These are phyloP conservation scores for Calonectria pseudoturangicola DNA, from an alignment of 2,329 filamentous ascomycete species.

Conservation along the genomic window DNA sequence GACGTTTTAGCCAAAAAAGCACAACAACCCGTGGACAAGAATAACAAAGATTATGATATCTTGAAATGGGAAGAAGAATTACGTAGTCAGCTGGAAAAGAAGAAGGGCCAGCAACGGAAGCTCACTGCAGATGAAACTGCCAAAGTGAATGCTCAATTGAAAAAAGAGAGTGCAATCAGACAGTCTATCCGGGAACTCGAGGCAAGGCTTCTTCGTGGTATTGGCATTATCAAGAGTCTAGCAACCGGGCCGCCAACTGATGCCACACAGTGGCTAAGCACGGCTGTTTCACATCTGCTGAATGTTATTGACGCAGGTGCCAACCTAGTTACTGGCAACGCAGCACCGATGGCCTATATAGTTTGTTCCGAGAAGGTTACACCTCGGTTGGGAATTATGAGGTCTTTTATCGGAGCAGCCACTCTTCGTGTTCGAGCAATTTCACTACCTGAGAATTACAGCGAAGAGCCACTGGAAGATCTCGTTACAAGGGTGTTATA, in stretches of 20 bases:
- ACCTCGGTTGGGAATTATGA: slow-evolving; percentile 82
- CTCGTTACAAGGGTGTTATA: slow-evolving; percentile 93
- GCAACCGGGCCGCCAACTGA: slow-evolving; percentile 93
- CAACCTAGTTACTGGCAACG: slow-evolving; percentile 86
- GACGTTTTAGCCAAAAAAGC: slow-evolving; percentile 93
- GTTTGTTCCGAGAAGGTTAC: slow-evolving; percentile 85
- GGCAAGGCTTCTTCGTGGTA: slow-evolving; percentile 84
- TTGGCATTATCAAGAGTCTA: slow-evolving; percentile 89
- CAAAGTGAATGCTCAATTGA: slow-evolving; percentile 93
- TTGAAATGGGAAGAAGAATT: slow-evolving; percentile 98
- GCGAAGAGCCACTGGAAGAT: slow-evolving; percentile 87
- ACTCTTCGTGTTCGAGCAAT: slow-evolving; percentile 87
- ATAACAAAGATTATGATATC: slow-evolving; percentile 95
- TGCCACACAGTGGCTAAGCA: slow-evolving; percentile 89
- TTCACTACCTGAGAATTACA: slow-evolving; percentile 81
- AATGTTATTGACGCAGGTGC: slow-evolving; percentile 87
- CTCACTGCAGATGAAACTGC: slow-evolving; percentile 90
- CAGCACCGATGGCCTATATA: slow-evolving; percentile 86
- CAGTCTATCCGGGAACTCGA: slow-evolving; percentile 81
- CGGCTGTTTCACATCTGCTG: slow-evolving; percentile 84
- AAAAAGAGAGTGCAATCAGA: slow-evolving; percentile 89
- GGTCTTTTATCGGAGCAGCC: slow-evolving; percentile 90
- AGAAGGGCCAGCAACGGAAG: slow-evolving; percentile 94
- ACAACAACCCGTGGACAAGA: slow-evolving; percentile 84
- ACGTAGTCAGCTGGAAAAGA: slow-evolving; percentile 89